A percentile compares a stretch with the other conserved stretches of the same genome.
phyloP scores from a whole-genome alignment of 2,329 filamentous ascomycete species.

The Emericellopsis cladophorae region DNA sequence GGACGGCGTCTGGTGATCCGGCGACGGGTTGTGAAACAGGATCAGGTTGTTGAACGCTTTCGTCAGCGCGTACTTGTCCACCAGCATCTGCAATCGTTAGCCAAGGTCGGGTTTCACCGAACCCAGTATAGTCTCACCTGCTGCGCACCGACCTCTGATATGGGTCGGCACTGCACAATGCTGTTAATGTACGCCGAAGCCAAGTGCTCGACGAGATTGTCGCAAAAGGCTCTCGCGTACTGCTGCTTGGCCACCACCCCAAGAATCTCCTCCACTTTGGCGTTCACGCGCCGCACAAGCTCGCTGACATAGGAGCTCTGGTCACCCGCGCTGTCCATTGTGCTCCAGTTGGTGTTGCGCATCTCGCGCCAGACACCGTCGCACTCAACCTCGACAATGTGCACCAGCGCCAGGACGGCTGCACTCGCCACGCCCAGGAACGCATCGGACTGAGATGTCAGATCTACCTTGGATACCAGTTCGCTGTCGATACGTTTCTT shows the following conservation, averaged over 20 bases:
- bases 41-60: conserved; percentile 65
- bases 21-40: conserved; percentile 42
- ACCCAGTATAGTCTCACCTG: conserved; percentile 42
- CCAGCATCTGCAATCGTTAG: conserved; percentile 56
- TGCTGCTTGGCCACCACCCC: conserved; percentile 75
- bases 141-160: conserved; percentile 89
- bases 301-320: conserved; percentile 87
- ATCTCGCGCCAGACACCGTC: conserved; percentile 93
- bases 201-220: conserved; percentile 86
- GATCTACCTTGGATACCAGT: conserved; percentile 62
- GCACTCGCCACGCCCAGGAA: conserved; percentile 93
- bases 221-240: conserved; percentile 87
- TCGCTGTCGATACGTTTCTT: conserved; percentile 79
- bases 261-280: conserved; percentile 62
- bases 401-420: conserved; percentile 71
- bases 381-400: conserved; percentile 68
- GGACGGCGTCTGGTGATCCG: conserved; percentile 25
- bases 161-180: conserved; percentile 78
- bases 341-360: conserved; percentile 91
- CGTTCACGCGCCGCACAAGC: conserved; percentile 61
- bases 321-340: conserved; percentile 84
- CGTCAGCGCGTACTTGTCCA: conserved; percentile 85
- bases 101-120: background rate
- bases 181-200: conserved; percentile 69
- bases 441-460: conserved; percentile 86